Base-by-base conservation (phyloP, 495 filamentous ascomycete genomes). In the Zalerion maritima region DNA sequence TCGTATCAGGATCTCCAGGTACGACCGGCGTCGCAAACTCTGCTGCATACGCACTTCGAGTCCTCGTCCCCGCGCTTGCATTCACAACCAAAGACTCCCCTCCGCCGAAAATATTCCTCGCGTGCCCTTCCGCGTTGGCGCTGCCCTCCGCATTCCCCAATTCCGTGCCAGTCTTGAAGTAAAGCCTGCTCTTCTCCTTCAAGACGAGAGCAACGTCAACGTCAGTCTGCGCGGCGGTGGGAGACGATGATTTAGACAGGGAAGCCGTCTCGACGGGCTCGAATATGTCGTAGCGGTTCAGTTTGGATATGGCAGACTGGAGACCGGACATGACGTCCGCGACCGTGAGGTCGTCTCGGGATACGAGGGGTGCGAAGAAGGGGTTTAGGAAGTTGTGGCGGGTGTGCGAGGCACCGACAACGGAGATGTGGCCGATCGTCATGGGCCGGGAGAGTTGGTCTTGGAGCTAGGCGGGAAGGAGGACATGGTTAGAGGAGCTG, bases 81-180 rank as follows among this genome's bases (percentile, higher is more conserved):
- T 89, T 83, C 25, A 91, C 50, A 3, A 59, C 62, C 32, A 96
- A 52, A n/a, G 71, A 74, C 55, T 97, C 89, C 10, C 89, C 86
- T 15, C 91, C 91, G 21, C 89, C 89, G 45, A 96, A 86, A 23
- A 97, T 67, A 55, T 97, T 97, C 26, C 91, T 76, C 52, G 79
- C 72, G 8, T 81, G 63, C 17, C 79, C 63, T 31, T 86, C 81
- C 32, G 79, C 69, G 49, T 92, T 94, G 2, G 87, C 87, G 3
- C 81, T 86, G 10, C 85, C 91, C 51, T 96, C 91, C 8, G 78
- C 65, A 42, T 86, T 85, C 29, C 91, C 89, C 15, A 91, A 60
- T 42, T 94, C 85, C 4, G 89, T 94, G 18, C 89, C 89, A 2
- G 86, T 92, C 54, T 82, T 89, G 47, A 94, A 60, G 18, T 78